These are phyloP conservation scores for Acer campestre DNA, from an alignment of 345 rosid species.

Conservation along the genomic window DNA sequence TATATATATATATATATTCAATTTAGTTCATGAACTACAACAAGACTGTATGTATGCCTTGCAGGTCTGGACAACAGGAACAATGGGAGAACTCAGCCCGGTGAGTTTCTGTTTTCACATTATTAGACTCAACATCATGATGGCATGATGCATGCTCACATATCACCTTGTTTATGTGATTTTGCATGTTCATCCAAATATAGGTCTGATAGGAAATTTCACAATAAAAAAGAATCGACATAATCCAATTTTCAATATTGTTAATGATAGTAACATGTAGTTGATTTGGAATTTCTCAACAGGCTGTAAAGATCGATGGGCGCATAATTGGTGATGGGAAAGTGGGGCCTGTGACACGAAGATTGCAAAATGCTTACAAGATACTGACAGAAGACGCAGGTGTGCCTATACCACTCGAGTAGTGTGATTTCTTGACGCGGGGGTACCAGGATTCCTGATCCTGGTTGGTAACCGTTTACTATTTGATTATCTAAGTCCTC, in stretches of 20 bases:
- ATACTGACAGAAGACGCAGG: constrained; percentile 62
- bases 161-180: background rate
- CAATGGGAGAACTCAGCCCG: constrained; percentile 91
- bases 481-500: too few relatives aligned
- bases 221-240: too few relatives aligned
- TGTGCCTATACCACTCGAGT: constrained; percentile 63
- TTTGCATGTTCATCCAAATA: background rate
- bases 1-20: background rate
- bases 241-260: too few relatives aligned
- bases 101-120: constrained; percentile 34
- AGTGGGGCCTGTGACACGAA: constrained; percentile 66
- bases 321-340: constrained; percentile 72
- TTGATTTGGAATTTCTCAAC: background rate
- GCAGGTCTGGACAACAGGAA: constrained; percentile 93
- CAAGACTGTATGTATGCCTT: constrained; percentile 6
- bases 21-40: background rate
- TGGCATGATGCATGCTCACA: background rate
- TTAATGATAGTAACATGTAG: background rate
- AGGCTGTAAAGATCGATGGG: constrained; percentile 77
- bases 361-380: constrained; percentile 67
- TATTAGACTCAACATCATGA: background rate
- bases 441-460: too few relatives aligned
- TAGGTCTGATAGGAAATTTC: too few relatives aligned
- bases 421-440: background rate
- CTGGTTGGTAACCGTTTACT: too few relatives aligned